phyloP scores from a whole-genome alignment of 2,329 filamentous ascomycete species.

The Aspergillus clavatus region DNA sequence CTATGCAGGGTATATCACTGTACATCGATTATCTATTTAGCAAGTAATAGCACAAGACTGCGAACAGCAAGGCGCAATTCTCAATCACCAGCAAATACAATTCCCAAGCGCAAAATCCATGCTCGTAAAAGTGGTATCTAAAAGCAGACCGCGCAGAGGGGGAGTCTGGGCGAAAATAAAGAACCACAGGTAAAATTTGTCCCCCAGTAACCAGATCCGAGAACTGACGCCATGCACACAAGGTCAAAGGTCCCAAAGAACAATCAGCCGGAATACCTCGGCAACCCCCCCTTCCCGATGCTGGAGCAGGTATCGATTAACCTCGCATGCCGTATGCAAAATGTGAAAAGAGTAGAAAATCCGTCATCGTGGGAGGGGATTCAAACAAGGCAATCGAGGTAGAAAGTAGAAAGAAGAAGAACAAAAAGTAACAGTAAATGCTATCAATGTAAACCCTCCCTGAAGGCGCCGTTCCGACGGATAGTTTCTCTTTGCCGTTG shows the following conservation, averaged over 20 bases:
- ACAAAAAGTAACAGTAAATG: slow-evolving; percentile 8
- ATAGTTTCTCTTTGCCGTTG: slow-evolving; percentile 10
- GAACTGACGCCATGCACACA: slow-evolving; percentile 26
- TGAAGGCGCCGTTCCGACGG: slow-evolving; percentile 17
- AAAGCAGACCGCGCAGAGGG: neutral
- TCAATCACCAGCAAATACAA: neutral
- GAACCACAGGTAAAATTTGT: slow-evolving; percentile 9
- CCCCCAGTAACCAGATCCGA: slow-evolving; percentile 18
- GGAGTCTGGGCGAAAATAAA: slow-evolving; percentile 1
- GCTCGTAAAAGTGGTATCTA: slow-evolving; percentile 2
- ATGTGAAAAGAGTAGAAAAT: no score
- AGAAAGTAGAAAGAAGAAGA: slow-evolving; percentile 5
- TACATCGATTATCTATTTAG: slow-evolving; percentile 2
- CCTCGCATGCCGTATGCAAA: slow-evolving; percentile 19
- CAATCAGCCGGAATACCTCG: slow-evolving; percentile 19
- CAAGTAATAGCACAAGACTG: neutral
- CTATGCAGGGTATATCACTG: slow-evolving; percentile 4
- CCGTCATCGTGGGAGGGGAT: no score
- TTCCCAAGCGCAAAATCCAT: neutral
- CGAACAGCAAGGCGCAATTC: neutral
- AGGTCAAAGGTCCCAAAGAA: slow-evolving; percentile 18
- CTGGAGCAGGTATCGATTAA: slow-evolving; percentile 25
- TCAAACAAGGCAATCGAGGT: no score
- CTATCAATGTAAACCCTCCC: slow-evolving; percentile 12
- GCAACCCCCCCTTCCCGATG: slow-evolving; percentile 21